A percentile compares a stretch with the other conserved stretches of the same genome.
phyloP scores from a whole-genome alignment of 768 basidiomycete genomes.

The Podaxis sp. region DNA sequence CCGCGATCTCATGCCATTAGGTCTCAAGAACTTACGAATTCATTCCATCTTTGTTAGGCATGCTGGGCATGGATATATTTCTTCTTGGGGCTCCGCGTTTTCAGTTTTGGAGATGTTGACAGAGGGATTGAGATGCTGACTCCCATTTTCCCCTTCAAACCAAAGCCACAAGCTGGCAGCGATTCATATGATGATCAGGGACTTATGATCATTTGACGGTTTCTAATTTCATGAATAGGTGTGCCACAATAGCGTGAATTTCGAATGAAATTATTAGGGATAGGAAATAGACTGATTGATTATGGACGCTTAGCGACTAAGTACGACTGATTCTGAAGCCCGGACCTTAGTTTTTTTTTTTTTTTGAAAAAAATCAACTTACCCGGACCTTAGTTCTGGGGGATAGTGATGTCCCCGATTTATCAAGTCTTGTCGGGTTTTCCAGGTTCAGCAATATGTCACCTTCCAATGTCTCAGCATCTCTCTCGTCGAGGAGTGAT shows the following conservation, averaged over 20 bases:
- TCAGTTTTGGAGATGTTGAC: constrained; percentile 6
- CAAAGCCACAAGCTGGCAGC: background rate
- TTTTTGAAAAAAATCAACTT: background rate
- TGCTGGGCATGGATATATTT: constrained; percentile 9
- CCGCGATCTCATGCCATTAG: too few relatives aligned
- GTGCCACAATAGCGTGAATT: too few relatives aligned
- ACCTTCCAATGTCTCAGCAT: background rate
- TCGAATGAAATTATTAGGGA: too few relatives aligned
- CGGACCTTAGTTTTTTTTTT: too few relatives aligned
- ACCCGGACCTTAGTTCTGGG: background rate
- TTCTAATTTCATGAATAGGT: too few relatives aligned
- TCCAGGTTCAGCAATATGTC: background rate
- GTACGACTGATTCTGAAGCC: too few relatives aligned
- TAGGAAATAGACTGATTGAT: too few relatives aligned
- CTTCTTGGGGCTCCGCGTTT: constrained; percentile 12
- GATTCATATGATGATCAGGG: background rate
- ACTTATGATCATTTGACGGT: background rate
- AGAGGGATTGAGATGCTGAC: background rate
- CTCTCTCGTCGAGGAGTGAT: background rate
- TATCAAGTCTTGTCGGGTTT: background rate
- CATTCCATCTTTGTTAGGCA: background rate
- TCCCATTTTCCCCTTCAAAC: background rate
- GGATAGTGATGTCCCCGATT: background rate
- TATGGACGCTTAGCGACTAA: too few relatives aligned
- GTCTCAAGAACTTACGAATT: background rate